Conservation (phyloP, 2,329 filamentous ascomycete species). For the Sporothrix brunneoviolacea region DNA sequence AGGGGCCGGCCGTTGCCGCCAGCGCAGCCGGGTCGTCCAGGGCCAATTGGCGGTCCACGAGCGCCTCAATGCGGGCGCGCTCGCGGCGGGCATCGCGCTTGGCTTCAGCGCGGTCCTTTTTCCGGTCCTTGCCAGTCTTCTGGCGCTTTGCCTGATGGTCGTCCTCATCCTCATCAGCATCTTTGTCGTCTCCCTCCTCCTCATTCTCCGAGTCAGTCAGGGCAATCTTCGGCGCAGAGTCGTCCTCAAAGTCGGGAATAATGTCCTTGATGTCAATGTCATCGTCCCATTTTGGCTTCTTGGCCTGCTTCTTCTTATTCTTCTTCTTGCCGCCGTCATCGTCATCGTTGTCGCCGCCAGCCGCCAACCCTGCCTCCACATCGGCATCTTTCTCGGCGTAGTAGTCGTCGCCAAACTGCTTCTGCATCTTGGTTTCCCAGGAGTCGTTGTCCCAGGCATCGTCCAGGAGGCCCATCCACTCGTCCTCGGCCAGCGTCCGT, state of each 20-base stretch:
- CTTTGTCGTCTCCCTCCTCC: constrained; percentile 24
- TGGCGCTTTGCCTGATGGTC: constrained; percentile 46
- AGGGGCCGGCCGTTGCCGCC: constrained; percentile 22
- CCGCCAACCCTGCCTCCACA: constrained; percentile 46
- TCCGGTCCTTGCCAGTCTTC: constrained; percentile 54
- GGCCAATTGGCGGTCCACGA: constrained; percentile 76
- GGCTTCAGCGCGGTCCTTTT: constrained; percentile 49
- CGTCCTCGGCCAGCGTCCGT: constrained; percentile 60
- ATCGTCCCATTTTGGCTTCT: constrained; percentile 90
- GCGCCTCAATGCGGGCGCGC: constrained; percentile 73
- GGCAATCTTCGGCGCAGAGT: constrained; percentile 44
- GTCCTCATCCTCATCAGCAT: constrained; percentile 28
- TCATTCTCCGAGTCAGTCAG: constrained; percentile 49
- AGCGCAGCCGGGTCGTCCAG: constrained; percentile 60
- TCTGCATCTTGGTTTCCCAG: constrained; percentile 88
- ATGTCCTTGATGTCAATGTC: constrained; percentile 96
- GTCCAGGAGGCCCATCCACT: constrained; percentile 80
- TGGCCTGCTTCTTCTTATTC: constrained; percentile 53
- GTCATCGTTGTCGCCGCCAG: constrained; percentile 42
- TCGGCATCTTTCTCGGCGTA: constrained; percentile 67
- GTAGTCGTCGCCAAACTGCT: constrained; percentile 83
- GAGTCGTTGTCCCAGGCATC: constrained; percentile 81
- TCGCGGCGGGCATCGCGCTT: constrained; percentile 74
- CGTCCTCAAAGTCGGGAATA: constrained; percentile 76
- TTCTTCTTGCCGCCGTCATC: constrained; percentile 39